Conservation (phyloP, 768 basidiomycete genomes). For the Suillus variegatus region DNA sequence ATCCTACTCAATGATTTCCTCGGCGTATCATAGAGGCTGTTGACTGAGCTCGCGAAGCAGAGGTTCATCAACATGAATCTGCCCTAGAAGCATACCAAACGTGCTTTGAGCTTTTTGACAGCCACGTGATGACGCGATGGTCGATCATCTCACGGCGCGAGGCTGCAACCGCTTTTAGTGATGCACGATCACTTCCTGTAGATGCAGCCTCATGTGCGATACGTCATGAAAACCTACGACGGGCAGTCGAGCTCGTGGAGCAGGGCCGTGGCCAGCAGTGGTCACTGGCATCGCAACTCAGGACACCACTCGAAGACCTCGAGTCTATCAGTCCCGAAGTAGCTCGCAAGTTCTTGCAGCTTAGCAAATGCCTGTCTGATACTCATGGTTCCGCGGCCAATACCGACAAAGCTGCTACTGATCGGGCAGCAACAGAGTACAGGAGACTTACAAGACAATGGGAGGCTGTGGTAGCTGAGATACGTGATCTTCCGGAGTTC, state of each 20-base stretch:
- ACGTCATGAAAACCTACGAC: constrained; percentile 3
- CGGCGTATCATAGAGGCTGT: no score
- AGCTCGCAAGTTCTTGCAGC: not conserved
- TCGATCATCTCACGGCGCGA: constrained; percentile 3
- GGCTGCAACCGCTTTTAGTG: not conserved
- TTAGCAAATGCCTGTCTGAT: not conserved
- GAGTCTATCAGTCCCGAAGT: not conserved
- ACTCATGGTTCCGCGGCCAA: constrained; percentile 5
- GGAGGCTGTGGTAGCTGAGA: not conserved
- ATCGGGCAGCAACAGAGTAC: not conserved
- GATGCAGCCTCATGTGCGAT: constrained; percentile 18
- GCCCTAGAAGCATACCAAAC: no score
- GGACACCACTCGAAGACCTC: constrained; percentile 26
- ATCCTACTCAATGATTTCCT: not conserved
- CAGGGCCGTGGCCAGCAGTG: constrained; percentile 22
- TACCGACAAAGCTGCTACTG: not conserved
- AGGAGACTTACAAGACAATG: not conserved
- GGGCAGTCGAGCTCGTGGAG: constrained; percentile 30
- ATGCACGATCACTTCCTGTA: not conserved
- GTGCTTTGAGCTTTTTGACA: no score
- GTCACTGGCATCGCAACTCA: constrained; percentile 27
- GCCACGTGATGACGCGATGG: not conserved
- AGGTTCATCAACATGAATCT: no score
- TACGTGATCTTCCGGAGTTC: no score
- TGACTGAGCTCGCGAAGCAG: no score